Percentiles rank a stretch among this genome's conserved stretches.
phyloP scores from a whole-genome alignment of 176 grass and related monocot genomes.

The Triticum turgidum region DNA sequence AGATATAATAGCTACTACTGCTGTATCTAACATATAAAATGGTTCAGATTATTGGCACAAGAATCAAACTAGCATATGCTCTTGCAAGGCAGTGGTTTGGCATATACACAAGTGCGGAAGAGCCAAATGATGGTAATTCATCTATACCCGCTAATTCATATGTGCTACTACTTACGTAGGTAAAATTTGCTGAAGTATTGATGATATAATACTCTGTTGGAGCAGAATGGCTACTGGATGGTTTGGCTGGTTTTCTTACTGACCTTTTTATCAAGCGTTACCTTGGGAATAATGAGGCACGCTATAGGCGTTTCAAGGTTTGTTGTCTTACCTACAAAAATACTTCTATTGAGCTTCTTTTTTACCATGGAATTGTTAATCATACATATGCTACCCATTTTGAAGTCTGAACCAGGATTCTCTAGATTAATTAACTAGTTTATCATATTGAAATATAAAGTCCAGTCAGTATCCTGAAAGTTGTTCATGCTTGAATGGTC shows the following conservation, averaged over 20 bases:
- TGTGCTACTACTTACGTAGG: conserved; percentile 17
- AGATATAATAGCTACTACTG: neutral
- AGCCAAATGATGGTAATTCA: conserved; percentile 73
- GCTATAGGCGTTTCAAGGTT: conserved; percentile 93
- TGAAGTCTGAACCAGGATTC: neutral
- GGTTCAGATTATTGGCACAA: conserved; percentile 83
- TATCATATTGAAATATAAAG: conserved; percentile 8
- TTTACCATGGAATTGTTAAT: conserved; percentile 7
- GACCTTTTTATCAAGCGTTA: conserved; percentile 87
- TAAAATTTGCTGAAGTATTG: conserved; percentile 34
- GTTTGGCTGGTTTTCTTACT: conserved; percentile 95
- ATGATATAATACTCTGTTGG: conserved; percentile 31
- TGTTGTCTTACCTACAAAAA: conserved; percentile 11
- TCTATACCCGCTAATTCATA: conserved; percentile 25
- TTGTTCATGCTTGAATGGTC: neutral
- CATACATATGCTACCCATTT: conserved; percentile 5
- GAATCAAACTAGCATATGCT: conserved; percentile 87
- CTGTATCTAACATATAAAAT: conserved; percentile 47
- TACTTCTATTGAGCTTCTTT: conserved; percentile 9
- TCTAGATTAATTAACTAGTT: conserved; percentile 8
- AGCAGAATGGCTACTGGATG: conserved; percentile 96
- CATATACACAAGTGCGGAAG: conserved; percentile 88
- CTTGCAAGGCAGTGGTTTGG: conserved; percentile 99
- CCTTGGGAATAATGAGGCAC: conserved; percentile 95
- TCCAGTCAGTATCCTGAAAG: neutral